A percentile compares a stretch with the other conserved stretches of the same genome.
phyloP scores from a whole-genome alignment of 2,329 filamentous ascomycete species.

The Fusarium floridanum region DNA sequence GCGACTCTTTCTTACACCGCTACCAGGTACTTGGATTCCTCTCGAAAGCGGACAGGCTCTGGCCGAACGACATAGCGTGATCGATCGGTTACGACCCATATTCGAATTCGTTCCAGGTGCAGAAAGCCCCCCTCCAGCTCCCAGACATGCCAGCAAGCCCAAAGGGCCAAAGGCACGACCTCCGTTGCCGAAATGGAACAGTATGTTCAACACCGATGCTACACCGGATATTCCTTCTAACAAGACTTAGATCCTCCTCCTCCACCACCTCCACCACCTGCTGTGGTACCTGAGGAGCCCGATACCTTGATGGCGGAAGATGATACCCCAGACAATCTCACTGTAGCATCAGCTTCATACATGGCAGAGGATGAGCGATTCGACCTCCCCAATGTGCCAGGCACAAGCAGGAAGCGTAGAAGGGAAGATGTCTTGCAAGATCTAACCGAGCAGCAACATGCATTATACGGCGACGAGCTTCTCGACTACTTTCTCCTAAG shows the following conservation, averaged over 20 bases:
- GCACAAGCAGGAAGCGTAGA: slow-evolving; percentile 81
- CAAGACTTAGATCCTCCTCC: slow-evolving; percentile 37
- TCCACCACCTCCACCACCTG: slow-evolving; percentile 38
- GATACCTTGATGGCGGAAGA: slow-evolving; percentile 77
- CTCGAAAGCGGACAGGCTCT: slow-evolving; percentile 83
- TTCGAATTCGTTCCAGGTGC: slow-evolving; percentile 91
- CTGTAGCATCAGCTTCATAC: slow-evolving; percentile 86
- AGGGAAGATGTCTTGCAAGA: slow-evolving; percentile 73
- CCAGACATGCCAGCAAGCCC: slow-evolving; percentile 90
- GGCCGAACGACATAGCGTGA: slow-evolving; percentile 87
- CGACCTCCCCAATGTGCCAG: slow-evolving; percentile 74
- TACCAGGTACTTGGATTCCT: slow-evolving; percentile 92
- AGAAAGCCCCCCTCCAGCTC: slow-evolving; percentile 90
- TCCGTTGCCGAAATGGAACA: slow-evolving; percentile 70
- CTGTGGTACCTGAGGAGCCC: slow-evolving; percentile 66
- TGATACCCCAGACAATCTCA: slow-evolving; percentile 86
- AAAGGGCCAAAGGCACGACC: slow-evolving; percentile 73
- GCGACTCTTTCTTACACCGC: slow-evolving; percentile 19
- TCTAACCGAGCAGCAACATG: slow-evolving; percentile 83
- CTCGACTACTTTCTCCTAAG: slow-evolving; percentile 96
- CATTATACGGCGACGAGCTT: slow-evolving; percentile 91
- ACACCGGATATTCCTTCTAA: slow-evolving; percentile 5
- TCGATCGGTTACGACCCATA: slow-evolving; percentile 85
- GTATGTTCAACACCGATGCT: slow-evolving; percentile 34
- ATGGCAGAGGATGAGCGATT: slow-evolving; percentile 85